Base-by-base conservation (phyloP, 176 grass and related monocot species). In the Panicum miliaceum region DNA sequence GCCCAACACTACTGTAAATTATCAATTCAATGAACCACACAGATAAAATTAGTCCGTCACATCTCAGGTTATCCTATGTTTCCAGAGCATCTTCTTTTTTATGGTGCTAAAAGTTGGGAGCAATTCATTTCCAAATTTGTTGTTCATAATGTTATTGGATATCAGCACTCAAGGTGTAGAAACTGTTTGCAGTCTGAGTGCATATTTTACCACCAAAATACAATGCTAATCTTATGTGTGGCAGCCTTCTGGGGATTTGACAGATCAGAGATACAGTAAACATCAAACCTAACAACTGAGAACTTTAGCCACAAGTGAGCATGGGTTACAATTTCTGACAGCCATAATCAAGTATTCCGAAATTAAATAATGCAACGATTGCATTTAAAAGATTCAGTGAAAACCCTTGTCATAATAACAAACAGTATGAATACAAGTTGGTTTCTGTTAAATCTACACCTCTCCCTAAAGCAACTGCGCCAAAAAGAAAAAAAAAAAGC, bases 281-380 rank as follows among this genome's bases (percentile, higher is more conserved):
- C 23, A 67, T 25, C 19, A 60, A 66, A 12, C 6, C 46, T 27
- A 82, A 54, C 29, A 34, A 82, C 10, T 63, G 68, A 71, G 6
- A 82, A 63, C 13, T 32, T 63, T 32, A 64, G 54, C 23, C 54
- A 83, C 27, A 76, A 76, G 61, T 50, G 70, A 37, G 8, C 59
- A 81, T 42, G 32, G 20, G 18, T 78, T 75, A 75, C 22, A 47
- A 79, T 56, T 87, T 52, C 68, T 60, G 40, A n/a, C 38, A 86
- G 65, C 35, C 58, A 64, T 66, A 59, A 82, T 83, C 65, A 72
- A 12, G 47, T 16, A 20, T 78, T 78, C 32, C 16, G 10, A 60
- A 60, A 26, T 58, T 12, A 46, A 90, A 77, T 34, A 11, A 62
- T 54, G 76, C 26, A 65, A 77, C 45, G 27, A 54, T 25, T 57